These are phyloP conservation scores for Syncephalis plumigaleata DNA, from an alignment of 371 early-diverging fungal species.

Conservation along the genomic window DNA sequence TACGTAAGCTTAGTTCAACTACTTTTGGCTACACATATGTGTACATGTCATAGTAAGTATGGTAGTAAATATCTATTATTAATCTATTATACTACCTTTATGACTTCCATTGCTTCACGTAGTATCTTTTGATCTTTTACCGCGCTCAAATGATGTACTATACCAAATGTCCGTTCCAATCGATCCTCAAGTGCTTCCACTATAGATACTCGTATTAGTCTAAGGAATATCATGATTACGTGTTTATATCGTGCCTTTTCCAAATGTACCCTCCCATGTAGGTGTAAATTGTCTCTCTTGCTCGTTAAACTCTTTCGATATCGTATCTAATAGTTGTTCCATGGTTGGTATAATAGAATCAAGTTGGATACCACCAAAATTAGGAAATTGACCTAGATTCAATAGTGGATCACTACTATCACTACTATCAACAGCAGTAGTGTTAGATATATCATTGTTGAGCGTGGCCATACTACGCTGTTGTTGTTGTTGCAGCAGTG, in stretches of 20 bases:
- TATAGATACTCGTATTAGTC: slow-evolving; percentile 5
- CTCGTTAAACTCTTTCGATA: slow-evolving; percentile 22
- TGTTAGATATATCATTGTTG: no score
- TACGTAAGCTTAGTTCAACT: slow-evolving; percentile 20
- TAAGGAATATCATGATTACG: neutral
- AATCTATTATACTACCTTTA: slow-evolving; percentile 14
- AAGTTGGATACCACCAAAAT: slow-evolving; percentile 28
- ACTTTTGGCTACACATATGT: slow-evolving; percentile 14
- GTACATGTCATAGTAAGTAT: slow-evolving; percentile 11
- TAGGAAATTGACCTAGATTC: slow-evolving; percentile 32
- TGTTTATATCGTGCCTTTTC: slow-evolving; percentile 17
- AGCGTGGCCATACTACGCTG: no score
- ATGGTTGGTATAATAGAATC: slow-evolving; percentile 30
- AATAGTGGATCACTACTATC: slow-evolving; percentile 9
- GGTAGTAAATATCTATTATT: neutral
- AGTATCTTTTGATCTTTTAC: slow-evolving; percentile 37
- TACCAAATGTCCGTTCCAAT: slow-evolving; percentile 29
- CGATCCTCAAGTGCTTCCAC: slow-evolving; percentile 35
- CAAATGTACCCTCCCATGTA: slow-evolving; percentile 41
- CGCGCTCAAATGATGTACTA: slow-evolving; percentile 33
- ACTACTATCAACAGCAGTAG: no score
- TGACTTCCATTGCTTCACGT: slow-evolving; percentile 29
- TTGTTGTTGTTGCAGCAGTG: no score
- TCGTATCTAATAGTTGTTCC: slow-evolving; percentile 19
- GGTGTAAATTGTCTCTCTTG: slow-evolving; percentile 31